Base-by-base conservation (phyloP, 2,329 filamentous ascomycete genomes). In the Venturia oleaginea region DNA sequence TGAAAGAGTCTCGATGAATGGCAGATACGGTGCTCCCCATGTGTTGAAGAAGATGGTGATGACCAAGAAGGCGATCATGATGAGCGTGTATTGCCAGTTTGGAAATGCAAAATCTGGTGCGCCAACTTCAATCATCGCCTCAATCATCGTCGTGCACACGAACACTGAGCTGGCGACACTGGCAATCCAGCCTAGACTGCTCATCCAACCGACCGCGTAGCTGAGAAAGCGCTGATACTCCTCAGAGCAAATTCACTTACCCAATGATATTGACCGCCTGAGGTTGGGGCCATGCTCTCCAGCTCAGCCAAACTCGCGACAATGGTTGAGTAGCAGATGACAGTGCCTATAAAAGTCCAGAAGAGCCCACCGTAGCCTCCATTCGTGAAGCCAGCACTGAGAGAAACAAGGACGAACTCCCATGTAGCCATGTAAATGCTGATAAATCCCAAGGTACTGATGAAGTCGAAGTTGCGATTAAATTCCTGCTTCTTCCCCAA, bases 1-100 rank as follows among this genome's bases (percentile, higher is more conserved):
- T 2, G 71, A 70, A 11, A 75, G 61, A 24, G 77, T 69, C 64
- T 79, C 76, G 24, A 79, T 67, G 70, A 73, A 75, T 0, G 76
- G 73, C 22, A 77, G 63, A 22, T 74, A 62, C 42, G 67, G 71
- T 42, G 72, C 73, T 38, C 67, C 70, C 57, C 66, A 74, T 22
- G 73, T 70, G 64, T 77, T 77, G 65, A 74, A 65, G 22, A 73
- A 70, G 63, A 75, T 72, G 15, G 70, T 69, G 60, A 76, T 63
- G 40, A 69, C 40, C 15, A 76, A 67, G 13, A 75, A 67, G 3
- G 69, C 74, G 68, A 72, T 76, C 68, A 75, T 75, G 7, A 79
- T 68, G 37, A 78, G 67, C 0, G 73, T 76, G 3, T 70, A 72
- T 38, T 79, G 77, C 76, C 76, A 79, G n/a, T 67, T 69, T 24